A percentile compares a stretch with the other conserved stretches of the same genome.
Evolutionary conservation across 2,329 filamentous ascomycete species (phyloP).

Genomic region (Pseudogymnoascus sp.): DNA sequence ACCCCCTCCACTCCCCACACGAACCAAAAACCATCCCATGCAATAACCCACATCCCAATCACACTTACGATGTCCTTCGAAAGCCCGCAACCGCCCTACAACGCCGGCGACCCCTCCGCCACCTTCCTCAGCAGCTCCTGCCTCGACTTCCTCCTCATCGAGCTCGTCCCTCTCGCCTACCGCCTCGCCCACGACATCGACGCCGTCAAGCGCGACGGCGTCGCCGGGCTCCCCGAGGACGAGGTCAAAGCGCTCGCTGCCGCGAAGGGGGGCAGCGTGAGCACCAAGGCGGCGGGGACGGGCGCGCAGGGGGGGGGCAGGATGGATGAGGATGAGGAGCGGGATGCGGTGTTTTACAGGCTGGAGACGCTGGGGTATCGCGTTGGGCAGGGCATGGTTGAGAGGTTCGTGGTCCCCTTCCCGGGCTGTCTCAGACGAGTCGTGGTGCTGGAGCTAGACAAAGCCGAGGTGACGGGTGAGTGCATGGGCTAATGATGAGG

Average conservation of each 20-base stretch:
- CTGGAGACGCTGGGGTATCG: constrained; percentile 81
- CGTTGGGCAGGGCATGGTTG: constrained; percentile 84
- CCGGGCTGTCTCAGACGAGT: neutral
- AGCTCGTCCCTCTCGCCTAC: constrained; percentile 90
- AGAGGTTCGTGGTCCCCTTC: constrained; percentile 52
- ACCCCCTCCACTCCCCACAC: neutral
- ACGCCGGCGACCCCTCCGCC: constrained; percentile 63
- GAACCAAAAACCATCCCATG: neutral
- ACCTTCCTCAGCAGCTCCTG: constrained; percentile 75
- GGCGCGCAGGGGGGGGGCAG: constrained; percentile 21
- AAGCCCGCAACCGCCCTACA: constrained; percentile 57
- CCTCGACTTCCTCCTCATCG: constrained; percentile 90
- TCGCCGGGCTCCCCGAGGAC: constrained; percentile 7
- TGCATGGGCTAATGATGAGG: neutral
- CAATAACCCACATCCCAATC: neutral
- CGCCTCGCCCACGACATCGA: constrained; percentile 62
- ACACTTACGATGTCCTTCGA: constrained; percentile 60
- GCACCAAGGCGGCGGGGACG: constrained; percentile 15
- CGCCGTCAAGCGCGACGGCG: neutral
- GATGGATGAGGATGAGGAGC: constrained; percentile 68
- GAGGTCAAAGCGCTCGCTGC: constrained; percentile 26
- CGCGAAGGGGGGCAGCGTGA: constrained; percentile 58
- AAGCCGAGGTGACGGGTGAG: neutral
- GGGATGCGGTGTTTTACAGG: constrained; percentile 77
- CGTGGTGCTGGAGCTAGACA: constrained; percentile 15